Percentiles rank a stretch among this genome's conserved stretches.
Evolutionary conservation across 129 eudicot species (phyloP).

Genomic region (Rutidosis leptorrhynchoides): DNA sequence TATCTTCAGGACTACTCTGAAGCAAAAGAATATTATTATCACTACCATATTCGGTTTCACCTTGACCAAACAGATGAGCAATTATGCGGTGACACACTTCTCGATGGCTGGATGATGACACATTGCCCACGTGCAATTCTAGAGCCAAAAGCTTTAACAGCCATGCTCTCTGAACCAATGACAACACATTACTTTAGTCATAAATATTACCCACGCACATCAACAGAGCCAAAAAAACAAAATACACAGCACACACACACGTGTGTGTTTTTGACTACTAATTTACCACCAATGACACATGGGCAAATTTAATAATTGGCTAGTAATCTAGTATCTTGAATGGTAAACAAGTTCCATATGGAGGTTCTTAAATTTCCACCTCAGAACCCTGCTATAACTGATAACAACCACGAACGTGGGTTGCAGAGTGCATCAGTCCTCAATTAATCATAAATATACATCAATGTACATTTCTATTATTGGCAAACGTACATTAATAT

Average conservation of each 20-base stretch:
- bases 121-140: slow-evolving; percentile 75
- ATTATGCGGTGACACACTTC: slow-evolving; percentile 73
- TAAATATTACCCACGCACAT: neutral
- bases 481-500: neutral
- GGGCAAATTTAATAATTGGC: too few relatives aligned
- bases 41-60: slow-evolving; percentile 30
- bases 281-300: neutral
- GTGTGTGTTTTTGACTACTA: neutral
- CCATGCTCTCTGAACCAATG: slow-evolving; percentile 83
- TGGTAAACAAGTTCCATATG: neutral
- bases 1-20: slow-evolving; percentile 43
- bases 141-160: slow-evolving; percentile 87
- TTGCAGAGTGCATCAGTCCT: neutral
- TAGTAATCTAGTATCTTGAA: neutral
- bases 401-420: neutral
- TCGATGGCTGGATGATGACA: slow-evolving; percentile 54
- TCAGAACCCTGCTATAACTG: neutral
- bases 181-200: slow-evolving; percentile 15
- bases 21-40: slow-evolving; percentile 35
- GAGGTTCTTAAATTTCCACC: slow-evolving; percentile 1
- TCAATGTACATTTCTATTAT: neutral
- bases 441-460: neutral
- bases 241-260: neutral
- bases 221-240: neutral
- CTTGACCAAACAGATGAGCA: slow-evolving; percentile 55